Percentiles rank a stretch among this genome's conserved stretches.
These are phyloP conservation scores for Gilbertella persicaria DNA, from an alignment of 371 early-diverging fungal genomes.

Conservation along the genomic window DNA sequence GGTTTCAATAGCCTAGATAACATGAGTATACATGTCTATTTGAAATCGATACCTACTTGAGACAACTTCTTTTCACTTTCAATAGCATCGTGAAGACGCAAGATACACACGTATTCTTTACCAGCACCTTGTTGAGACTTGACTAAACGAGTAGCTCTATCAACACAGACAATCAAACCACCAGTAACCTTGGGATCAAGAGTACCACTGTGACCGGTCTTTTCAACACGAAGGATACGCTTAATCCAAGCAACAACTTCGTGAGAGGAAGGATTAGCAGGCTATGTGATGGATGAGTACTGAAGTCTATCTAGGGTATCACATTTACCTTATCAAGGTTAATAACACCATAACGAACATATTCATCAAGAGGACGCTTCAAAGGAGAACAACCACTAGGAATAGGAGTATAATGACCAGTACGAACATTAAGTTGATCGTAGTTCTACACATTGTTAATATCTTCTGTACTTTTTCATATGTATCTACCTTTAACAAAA, in stretches of 20 bases:
- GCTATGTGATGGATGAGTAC: constrained; percentile 64
- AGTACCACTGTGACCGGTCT: constrained; percentile 99
- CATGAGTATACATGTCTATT: neutral
- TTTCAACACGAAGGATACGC: constrained; percentile 97
- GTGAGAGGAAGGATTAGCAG: constrained; percentile 99
- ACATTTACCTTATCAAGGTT: constrained; percentile 71
- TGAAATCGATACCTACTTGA: constrained; percentile 42
- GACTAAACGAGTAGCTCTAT: constrained; percentile 98
- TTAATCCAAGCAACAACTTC: constrained; percentile 99
- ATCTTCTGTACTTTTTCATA: neutral
- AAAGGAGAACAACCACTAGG: constrained; percentile 95
- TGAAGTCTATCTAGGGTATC: neutral
- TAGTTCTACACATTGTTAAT: constrained; percentile 70
- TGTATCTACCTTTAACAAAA: constrained; percentile 85
- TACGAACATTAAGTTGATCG: constrained; percentile 97
- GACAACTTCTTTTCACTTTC: constrained; percentile 86
- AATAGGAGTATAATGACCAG: constrained; percentile 98
- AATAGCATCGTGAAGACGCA: constrained; percentile 94
- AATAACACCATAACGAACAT: constrained; percentile 97
- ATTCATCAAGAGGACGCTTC: constrained; percentile 92
- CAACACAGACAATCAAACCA: constrained; percentile 98
- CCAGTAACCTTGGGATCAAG: constrained; percentile 99
- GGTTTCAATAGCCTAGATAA: constrained; percentile 80
- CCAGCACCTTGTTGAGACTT: constrained; percentile 99
- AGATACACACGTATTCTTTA: constrained; percentile 98